These are phyloP conservation scores for Xylaria sp. DNA, from an alignment of 2,329 filamentous ascomycete species.

Conservation along the genomic window DNA sequence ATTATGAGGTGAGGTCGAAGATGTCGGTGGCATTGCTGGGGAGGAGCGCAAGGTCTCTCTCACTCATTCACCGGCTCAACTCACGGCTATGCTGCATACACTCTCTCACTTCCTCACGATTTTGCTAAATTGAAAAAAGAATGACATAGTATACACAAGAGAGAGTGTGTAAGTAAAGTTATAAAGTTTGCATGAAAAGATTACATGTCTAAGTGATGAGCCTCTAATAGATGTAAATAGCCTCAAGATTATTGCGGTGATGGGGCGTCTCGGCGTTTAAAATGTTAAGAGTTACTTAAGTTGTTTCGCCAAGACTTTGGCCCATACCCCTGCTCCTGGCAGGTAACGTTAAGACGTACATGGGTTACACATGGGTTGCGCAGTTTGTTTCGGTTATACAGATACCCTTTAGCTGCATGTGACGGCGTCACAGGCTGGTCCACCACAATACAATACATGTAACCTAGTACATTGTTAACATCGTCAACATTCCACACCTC, in stretches of 20 bases:
- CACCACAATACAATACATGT: neutral
- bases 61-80: constrained; percentile 25
- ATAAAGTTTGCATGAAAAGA: neutral
- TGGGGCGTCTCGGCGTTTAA: neutral
- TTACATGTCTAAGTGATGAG: constrained; percentile 12
- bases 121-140: constrained; percentile 18
- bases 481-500: neutral
- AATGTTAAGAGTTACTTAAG: neutral
- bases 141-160: constrained; percentile 33
- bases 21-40: constrained; percentile 32
- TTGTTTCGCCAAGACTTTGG: constrained; percentile 19
- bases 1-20: constrained; percentile 31
- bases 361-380: no score
- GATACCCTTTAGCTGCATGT: no score
- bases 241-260: neutral
- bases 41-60: constrained; percentile 30
- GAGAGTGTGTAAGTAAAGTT: neutral
- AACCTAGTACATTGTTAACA: neutral
- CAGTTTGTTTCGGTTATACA: no score
- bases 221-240: neutral
- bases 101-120: neutral
- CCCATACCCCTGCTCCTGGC: neutral
- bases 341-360: no score
- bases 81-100: neutral
- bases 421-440: neutral